Percentiles rank a stretch among this genome's conserved stretches.
phyloP scores from a whole-genome alignment of 2,329 filamentous ascomycete species.

The Ambrosiella cleistominuta region DNA sequence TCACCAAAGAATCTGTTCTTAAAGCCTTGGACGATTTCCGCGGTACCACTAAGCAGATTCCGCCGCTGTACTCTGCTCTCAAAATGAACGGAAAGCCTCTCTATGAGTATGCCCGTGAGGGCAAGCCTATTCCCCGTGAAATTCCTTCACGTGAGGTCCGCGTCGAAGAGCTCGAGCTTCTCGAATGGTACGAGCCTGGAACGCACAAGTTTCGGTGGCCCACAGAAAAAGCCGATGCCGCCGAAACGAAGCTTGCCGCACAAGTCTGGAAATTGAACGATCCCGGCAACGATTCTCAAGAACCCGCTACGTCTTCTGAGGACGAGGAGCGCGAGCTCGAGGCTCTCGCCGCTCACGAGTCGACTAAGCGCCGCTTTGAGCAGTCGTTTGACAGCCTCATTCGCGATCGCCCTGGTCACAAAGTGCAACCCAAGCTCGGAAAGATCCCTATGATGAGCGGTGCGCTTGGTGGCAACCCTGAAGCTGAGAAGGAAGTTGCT shows the following conservation, averaged over 20 bases:
- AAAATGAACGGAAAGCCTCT: conserved; percentile 87
- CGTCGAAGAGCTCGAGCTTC: conserved; percentile 57
- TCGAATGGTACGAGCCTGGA: conserved; percentile 74
- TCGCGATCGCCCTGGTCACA: conserved; percentile 25
- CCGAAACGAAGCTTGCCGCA: conserved; percentile 61
- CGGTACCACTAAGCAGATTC: conserved; percentile 74
- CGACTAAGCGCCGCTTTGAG: conserved; percentile 40
- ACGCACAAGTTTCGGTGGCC: conserved; percentile 68
- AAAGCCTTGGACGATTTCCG: conserved; percentile 56
- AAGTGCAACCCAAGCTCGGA: conserved; percentile 15
- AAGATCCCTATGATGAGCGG: conserved; percentile 14
- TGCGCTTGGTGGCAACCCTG: conserved; percentile 8
- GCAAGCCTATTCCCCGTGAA: conserved; percentile 67
- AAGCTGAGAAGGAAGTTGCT: neutral
- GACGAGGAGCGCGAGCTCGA: conserved; percentile 38
- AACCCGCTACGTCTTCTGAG: conserved; percentile 24
- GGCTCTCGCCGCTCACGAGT: conserved; percentile 37
- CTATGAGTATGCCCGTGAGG: conserved; percentile 89
- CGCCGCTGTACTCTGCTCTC: conserved; percentile 81
- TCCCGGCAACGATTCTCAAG: conserved; percentile 20
- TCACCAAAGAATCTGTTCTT: conserved; percentile 65
- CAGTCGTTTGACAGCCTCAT: conserved; percentile 40
- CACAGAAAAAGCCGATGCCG: conserved; percentile 53
- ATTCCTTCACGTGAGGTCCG: conserved; percentile 68
- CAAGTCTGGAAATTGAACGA: conserved; percentile 47